Base-by-base conservation (phyloP, 164 flowering plant genomes). In the Tetracentron sinense region DNA sequence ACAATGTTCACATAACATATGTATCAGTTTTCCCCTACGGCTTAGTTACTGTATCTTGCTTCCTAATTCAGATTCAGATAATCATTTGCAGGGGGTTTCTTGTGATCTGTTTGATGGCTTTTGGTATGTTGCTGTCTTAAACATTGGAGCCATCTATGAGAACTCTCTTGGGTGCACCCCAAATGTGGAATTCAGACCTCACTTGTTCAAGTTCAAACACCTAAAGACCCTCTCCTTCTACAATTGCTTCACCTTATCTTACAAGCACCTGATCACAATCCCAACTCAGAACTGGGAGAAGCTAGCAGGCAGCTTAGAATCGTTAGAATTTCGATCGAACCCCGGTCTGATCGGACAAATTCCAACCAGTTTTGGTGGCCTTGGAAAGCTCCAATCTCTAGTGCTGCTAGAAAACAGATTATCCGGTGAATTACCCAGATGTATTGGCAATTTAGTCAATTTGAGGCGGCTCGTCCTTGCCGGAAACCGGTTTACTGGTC, bases 271-370 rank as follows among this genome's bases (percentile, higher is more conserved):
- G 2, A 59, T 75, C 48, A 27, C 79, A 11, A 66, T 88, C 44
- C 84, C 89, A 3, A 57, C 58, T 7, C 30, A 54, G 0, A 68
- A 72, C 54, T 86, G 89, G 93, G 78, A 66, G 30, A 80, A 65
- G 7, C 78, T 86, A 38, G 77, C 85, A 20, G 61, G 49, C 60
- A 82, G 65, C 63, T 68, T 89, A 44, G 88, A 84, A 62, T 70
- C 84, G 10, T 54, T 93, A 2, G 96, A 93, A 65, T 83, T 93
- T 48, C 67, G 98, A 50, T 80, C 83, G 1, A 93, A 93, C 72
- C 82, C 86, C 0, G 86, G 89, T 22, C 85, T 93, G 28, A 57
- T 56, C 4, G 98, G 94, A 6, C 62, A 42, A 42, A 72, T 88
- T 26, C 97, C 97, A 1, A 10, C 65, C 0, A 50, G 60, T 57